Conservation (phyloP, 495 filamentous ascomycete species). For the Penicillium pancosmium region DNA sequence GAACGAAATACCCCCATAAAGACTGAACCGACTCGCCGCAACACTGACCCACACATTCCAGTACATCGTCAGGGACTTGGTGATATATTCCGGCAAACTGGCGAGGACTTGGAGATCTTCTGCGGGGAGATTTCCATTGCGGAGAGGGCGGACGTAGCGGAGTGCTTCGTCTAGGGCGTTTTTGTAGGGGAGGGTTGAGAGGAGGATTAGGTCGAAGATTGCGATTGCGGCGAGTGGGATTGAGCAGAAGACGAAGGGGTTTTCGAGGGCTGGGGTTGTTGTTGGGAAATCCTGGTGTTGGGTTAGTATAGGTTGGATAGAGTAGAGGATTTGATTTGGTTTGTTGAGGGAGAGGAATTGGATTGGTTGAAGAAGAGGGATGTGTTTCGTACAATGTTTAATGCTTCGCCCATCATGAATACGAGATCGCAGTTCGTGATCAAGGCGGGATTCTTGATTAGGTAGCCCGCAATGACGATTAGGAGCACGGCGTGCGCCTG, state of each 20-base stretch:
- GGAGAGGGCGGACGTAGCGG: slow-evolving; percentile 31
- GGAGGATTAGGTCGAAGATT: slow-evolving; percentile 71
- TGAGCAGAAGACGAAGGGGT: slow-evolving; percentile 71
- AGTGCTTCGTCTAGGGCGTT: slow-evolving; percentile 41
- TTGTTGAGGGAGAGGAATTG: no score
- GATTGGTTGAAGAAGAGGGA: slow-evolving; percentile 4
- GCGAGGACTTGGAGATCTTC: slow-evolving; percentile 36
- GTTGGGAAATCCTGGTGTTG: slow-evolving; percentile 46
- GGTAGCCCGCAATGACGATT: slow-evolving; percentile 78
- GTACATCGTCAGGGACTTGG: slow-evolving; percentile 42
- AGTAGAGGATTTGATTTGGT: no score
- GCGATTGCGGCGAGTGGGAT: slow-evolving; percentile 67
- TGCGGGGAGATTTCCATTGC: slow-evolving; percentile 29
- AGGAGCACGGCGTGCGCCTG: slow-evolving; percentile 80
- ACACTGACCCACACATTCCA: slow-evolving; percentile 79
- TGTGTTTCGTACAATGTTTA: slow-evolving; percentile 63
- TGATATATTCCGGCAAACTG: slow-evolving; percentile 42
- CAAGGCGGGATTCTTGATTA: slow-evolving; percentile 67
- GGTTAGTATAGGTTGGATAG: slow-evolving; percentile 31
- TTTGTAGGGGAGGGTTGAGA: slow-evolving; percentile 53
- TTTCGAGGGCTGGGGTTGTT: slow-evolving; percentile 60
- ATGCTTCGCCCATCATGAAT: slow-evolving; percentile 79
- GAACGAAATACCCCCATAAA: slow-evolving; percentile 67
- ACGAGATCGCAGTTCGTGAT: slow-evolving; percentile 81
- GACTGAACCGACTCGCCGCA: slow-evolving; percentile 63